Evolutionary conservation across 2,329 filamentous ascomycete genomes (phyloP).

Genomic region (Hymenoscyphus repandus): DNA sequence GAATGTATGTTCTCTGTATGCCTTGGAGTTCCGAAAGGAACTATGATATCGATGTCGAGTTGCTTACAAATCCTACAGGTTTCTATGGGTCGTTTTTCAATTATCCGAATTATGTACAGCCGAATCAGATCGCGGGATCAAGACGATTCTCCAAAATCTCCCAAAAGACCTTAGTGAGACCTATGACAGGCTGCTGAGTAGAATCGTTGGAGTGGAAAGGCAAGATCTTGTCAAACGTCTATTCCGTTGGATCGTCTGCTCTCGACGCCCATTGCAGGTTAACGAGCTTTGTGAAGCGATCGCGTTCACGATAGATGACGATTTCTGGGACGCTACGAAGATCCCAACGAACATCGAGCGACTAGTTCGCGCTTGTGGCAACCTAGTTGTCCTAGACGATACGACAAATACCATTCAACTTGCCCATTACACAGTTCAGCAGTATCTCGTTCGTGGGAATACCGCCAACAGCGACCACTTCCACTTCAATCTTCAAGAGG

Average conservation of each 20-base stretch:
- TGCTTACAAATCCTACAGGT: background rate
- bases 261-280: constrained; percentile 8
- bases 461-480: background rate
- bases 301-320: constrained; percentile 11
- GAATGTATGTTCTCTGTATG: constrained; percentile 1
- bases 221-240: constrained; percentile 8
- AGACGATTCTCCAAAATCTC: constrained; percentile 7
- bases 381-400: constrained; percentile 10
- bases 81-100: constrained; percentile 17
- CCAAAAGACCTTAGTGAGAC: constrained; percentile 12
- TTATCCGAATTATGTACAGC: constrained; percentile 8
- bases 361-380: constrained; percentile 6
- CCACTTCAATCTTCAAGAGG: constrained; percentile 1
- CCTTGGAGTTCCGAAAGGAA: background rate
- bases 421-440: constrained; percentile 11
- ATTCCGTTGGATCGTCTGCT: constrained; percentile 14
- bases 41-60: too few species aligned
- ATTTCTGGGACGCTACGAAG: constrained; percentile 2
- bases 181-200: constrained; percentile 11
- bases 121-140: constrained; percentile 12
- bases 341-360: constrained; percentile 7
- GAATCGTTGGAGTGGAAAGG: constrained; percentile 5
- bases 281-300: constrained; percentile 11
- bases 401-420: constrained; percentile 2
- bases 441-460: constrained; percentile 3